Evolutionary conservation across 768 basidiomycete genomes (phyloP).

Genomic region (Boletellus emodensis): DNA sequence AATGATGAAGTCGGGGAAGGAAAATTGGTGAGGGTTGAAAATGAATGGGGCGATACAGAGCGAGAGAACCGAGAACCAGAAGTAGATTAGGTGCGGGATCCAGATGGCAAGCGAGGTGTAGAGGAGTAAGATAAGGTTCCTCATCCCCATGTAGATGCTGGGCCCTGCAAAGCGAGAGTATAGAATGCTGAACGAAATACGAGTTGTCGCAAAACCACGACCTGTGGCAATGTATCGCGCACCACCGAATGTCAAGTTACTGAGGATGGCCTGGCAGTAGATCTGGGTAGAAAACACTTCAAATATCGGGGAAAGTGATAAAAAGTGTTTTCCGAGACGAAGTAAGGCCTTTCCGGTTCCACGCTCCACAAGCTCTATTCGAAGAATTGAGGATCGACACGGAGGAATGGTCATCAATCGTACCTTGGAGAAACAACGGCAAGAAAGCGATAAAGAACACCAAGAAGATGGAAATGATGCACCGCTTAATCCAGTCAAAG

Average conservation of each 20-base stretch:
- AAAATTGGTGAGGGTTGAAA: constrained; percentile 99
- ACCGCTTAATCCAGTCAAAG: constrained; percentile 97
- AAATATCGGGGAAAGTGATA: constrained; percentile 95
- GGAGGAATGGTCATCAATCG: neutral
- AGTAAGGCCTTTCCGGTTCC: constrained; percentile 93
- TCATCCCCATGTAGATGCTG: constrained; percentile 98
- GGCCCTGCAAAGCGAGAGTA: constrained; percentile 99
- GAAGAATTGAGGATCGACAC: constrained; percentile 2
- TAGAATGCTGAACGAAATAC: constrained; percentile 92
- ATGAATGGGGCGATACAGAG: constrained; percentile 96
- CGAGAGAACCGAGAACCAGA: constrained; percentile 96
- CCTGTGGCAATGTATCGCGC: constrained; percentile 99
- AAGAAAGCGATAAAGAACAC: constrained; percentile 98
- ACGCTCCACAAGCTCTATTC: constrained; percentile 86
- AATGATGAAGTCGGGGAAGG: constrained; percentile 94
- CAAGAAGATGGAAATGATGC: constrained; percentile 96
- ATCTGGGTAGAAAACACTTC: constrained; percentile 99
- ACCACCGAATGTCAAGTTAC: constrained; percentile 96
- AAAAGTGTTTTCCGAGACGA: constrained; percentile 93
- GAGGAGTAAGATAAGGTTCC: constrained; percentile 84
- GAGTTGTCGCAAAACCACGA: constrained; percentile 96
- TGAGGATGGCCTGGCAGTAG: constrained; percentile 94
- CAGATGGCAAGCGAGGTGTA: constrained; percentile 91
- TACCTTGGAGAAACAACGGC: constrained; percentile 94
- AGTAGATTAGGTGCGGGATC: constrained; percentile 95